These are phyloP conservation scores for Rehmannia glutinosa DNA, from an alignment of 257 asterid species.

Conservation along the genomic window DNA sequence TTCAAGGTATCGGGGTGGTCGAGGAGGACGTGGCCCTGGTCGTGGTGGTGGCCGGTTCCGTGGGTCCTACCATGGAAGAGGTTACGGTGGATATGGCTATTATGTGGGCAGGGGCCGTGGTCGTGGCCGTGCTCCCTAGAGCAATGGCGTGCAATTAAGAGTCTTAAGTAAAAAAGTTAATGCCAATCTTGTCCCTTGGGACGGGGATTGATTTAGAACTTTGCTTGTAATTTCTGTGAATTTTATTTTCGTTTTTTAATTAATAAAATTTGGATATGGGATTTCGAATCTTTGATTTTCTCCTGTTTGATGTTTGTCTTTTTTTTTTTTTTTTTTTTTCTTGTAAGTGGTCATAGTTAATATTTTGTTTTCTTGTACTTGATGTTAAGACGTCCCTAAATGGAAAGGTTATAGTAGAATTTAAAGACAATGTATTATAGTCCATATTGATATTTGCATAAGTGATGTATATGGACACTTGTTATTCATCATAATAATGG, in stretches of 20 bases:
- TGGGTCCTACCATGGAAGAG: constrained; percentile 65
- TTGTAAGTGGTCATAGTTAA: too few species aligned
- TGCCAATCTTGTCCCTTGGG: constrained; percentile 22
- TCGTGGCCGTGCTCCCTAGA: constrained; percentile 44
- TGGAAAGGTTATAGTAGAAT: too few species aligned
- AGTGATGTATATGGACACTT: too few species aligned
- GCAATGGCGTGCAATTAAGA: constrained; percentile 3
- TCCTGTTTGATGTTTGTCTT: background rate
- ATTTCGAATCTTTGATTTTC: background rate
- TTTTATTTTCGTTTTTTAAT: constrained; percentile 20
- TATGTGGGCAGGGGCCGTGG: constrained; percentile 44
- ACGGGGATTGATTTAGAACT: constrained; percentile 29
- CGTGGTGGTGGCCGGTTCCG: constrained; percentile 74
- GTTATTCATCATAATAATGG: too few species aligned
- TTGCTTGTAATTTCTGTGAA: constrained; percentile 39
- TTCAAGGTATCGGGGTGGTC: constrained; percentile 80
- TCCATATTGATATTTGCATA: too few species aligned
- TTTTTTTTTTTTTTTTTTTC: too few species aligned
- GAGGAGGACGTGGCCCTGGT: constrained; percentile 71
- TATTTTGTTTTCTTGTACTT: too few species aligned
- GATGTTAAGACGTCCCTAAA: too few species aligned
- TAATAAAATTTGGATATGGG: constrained; percentile 31
- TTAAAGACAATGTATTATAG: too few species aligned
- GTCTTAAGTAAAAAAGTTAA: constrained; percentile 10
- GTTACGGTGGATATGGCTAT: constrained; percentile 51